phyloP scores from a whole-genome alignment of 805 yeast genomes.

The Cyberlindnera mississippiensis region DNA sequence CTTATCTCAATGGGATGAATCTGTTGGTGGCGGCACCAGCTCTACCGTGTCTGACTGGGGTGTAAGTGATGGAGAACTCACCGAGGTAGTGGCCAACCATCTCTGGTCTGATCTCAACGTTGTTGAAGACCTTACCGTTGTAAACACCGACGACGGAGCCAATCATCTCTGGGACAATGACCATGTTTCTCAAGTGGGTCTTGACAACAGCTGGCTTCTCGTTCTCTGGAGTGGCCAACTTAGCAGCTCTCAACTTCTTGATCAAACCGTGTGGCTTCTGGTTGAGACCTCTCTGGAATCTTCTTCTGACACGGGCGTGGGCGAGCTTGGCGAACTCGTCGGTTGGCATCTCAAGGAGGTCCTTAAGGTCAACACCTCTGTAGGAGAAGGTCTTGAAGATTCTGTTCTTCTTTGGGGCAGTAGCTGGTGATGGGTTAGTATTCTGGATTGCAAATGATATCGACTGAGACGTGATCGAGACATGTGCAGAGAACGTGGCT shows the following conservation, averaged over 20 bases:
- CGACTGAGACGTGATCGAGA: background rate
- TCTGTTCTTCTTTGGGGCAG: slow-evolving; percentile 74
- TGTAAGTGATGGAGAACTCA: slow-evolving; percentile 99
- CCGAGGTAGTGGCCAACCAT: slow-evolving; percentile 99
- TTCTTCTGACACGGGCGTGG: slow-evolving; percentile 99
- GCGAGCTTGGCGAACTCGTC: slow-evolving; percentile 97
- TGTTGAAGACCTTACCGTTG: slow-evolving; percentile 99
- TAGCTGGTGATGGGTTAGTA: slow-evolving; percentile 28
- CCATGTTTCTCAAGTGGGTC: slow-evolving; percentile 99
- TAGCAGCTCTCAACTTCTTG: slow-evolving; percentile 97
- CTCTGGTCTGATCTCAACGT: slow-evolving; percentile 97
- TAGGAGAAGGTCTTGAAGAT: slow-evolving; percentile 92
- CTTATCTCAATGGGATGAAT: slow-evolving; percentile 69
- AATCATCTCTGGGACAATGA: slow-evolving; percentile 99
- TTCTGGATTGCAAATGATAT: background rate
- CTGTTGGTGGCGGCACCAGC: slow-evolving; percentile 74
- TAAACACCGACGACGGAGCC: slow-evolving; percentile 98
- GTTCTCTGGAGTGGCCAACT: slow-evolving; percentile 80
- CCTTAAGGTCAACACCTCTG: slow-evolving; percentile 98
- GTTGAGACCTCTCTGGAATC: slow-evolving; percentile 97
- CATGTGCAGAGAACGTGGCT: no score
- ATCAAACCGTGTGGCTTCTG: slow-evolving; percentile 93
- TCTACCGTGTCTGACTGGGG: slow-evolving; percentile 99
- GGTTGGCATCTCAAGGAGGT: slow-evolving; percentile 87
- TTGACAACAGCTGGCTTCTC: slow-evolving; percentile 98